Conservation (phyloP, 2,329 filamentous ascomycete species). For the Endoconidiophora polonica region DNA sequence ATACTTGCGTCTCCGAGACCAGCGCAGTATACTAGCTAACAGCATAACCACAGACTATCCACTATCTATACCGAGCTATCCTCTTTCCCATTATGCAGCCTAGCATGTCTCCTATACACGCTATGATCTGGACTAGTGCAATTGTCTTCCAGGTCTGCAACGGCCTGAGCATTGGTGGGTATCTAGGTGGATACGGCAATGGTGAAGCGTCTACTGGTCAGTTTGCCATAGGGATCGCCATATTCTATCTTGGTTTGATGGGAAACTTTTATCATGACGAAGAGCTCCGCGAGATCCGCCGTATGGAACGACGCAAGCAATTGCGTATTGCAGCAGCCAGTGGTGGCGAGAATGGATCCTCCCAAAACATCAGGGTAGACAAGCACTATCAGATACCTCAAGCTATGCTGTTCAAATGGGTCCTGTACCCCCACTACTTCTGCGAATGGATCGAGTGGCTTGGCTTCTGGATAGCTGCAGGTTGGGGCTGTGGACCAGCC, state of each 20-base stretch:
- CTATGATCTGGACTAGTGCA: constrained; percentile 46
- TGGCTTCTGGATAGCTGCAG: constrained; percentile 68
- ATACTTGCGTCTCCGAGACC: constrained; percentile 9
- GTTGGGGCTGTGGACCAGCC: constrained; percentile 53
- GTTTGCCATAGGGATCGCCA: constrained; percentile 46
- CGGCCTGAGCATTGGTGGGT: constrained; percentile 59
- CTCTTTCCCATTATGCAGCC: constrained; percentile 70
- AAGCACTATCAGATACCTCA: constrained; percentile 81
- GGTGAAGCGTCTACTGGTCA: constrained; percentile 32
- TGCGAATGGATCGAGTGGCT: constrained; percentile 94
- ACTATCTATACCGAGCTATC: constrained; percentile 83
- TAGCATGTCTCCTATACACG: constrained; percentile 81
- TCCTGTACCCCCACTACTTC: constrained; percentile 88
- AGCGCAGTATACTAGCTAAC: background rate
- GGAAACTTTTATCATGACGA: constrained; percentile 84
- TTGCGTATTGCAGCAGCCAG: constrained; percentile 20
- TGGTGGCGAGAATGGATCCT: too few species aligned
- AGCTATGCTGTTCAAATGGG: constrained; percentile 63
- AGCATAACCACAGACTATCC: constrained; percentile 39
- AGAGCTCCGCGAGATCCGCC: constrained; percentile 70
- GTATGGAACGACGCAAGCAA: constrained; percentile 41
- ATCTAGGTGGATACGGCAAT: constrained; percentile 67
- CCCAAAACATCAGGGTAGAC: constrained; percentile 32
- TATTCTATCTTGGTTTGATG: constrained; percentile 63
- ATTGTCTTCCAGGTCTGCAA: constrained; percentile 66